phyloP scores from a whole-genome alignment of 371 early-diverging fungal species.

The Sporodiniella umbellata region DNA sequence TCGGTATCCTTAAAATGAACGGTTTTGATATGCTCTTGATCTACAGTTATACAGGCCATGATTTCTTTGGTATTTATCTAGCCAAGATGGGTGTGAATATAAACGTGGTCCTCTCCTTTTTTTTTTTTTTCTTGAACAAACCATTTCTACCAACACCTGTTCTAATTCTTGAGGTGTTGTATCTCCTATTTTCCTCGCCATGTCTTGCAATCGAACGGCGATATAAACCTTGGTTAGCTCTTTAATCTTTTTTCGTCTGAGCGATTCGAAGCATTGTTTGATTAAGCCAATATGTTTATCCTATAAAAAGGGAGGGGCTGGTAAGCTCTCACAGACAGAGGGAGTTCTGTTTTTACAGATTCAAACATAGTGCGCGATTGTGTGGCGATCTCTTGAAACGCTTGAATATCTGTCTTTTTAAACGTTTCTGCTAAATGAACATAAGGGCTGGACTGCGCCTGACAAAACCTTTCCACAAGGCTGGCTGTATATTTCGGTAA shows the following conservation, averaged over 20 bases:
- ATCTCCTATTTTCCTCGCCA: conserved; percentile 49
- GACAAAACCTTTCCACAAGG: conserved; percentile 47
- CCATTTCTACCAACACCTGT: conserved; percentile 50
- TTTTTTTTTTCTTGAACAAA: conserved; percentile 3
- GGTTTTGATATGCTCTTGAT: conserved; percentile 50
- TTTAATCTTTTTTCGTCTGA: conserved; percentile 61
- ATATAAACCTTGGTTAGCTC: conserved; percentile 74
- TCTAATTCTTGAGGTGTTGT: conserved; percentile 37
- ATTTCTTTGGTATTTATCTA: conserved; percentile 22
- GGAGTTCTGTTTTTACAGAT: neutral
- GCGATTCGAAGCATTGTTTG: conserved; percentile 61
- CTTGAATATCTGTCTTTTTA: conserved; percentile 32
- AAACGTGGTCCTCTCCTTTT: too few species aligned
- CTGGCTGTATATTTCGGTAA: conserved; percentile 66
- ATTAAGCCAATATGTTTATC: conserved; percentile 70
- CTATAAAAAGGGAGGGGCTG: conserved; percentile 14
- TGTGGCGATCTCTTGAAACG: conserved; percentile 31
- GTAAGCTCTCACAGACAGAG: neutral
- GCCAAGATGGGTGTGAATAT: too few species aligned
- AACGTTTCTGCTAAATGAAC: conserved; percentile 59
- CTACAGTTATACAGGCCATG: conserved; percentile 55
- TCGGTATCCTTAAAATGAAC: conserved; percentile 66
- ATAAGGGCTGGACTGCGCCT: conserved; percentile 48
- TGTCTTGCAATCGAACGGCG: conserved; percentile 69
- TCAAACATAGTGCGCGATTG: conserved; percentile 26